A percentile compares a stretch with the other conserved stretches of the same genome.
Conservation (phyloP, 208 protist genomes). For the Jaenimonas drosophilae region DNA sequence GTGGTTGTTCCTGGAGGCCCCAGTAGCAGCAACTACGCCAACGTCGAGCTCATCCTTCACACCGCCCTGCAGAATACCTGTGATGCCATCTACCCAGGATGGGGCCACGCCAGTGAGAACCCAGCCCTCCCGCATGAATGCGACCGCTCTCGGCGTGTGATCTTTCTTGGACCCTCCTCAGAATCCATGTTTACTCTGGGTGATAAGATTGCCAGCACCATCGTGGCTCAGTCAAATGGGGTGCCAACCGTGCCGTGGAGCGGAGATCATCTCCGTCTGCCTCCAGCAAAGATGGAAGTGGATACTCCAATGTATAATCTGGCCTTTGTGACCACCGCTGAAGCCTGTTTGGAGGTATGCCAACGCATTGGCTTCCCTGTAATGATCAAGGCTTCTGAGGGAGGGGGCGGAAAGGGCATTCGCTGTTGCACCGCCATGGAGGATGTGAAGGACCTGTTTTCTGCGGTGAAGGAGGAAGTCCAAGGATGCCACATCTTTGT, state of each 20-base stretch:
- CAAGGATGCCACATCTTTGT: constrained; percentile 97
- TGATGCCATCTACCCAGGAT: constrained; percentile 98
- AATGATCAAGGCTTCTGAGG: constrained; percentile 99
- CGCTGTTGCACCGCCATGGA: constrained; percentile 75
- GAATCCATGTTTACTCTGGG: constrained; percentile 90
- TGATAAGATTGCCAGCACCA: constrained; percentile 97
- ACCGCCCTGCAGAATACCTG: constrained; percentile 86
- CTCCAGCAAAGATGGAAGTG: constrained; percentile 48
- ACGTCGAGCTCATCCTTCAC: constrained; percentile 97
- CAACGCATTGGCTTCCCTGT: constrained; percentile 92
- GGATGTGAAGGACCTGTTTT: constrained; percentile 83
- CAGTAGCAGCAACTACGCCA: constrained; percentile 98
- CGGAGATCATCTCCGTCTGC: constrained; percentile 48
- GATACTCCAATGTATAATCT: constrained; percentile 75
- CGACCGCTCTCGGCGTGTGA: constrained; percentile 38
- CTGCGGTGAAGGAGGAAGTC: constrained; percentile 91
- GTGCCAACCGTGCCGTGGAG: constrained; percentile 94
- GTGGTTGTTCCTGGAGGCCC: constrained; percentile 93
- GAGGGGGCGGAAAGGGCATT: constrained; percentile 98
- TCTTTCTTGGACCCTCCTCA: constrained; percentile 73
- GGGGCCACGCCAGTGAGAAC: constrained; percentile 98
- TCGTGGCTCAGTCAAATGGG: constrained; percentile 95
- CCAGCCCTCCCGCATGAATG: constrained; percentile 89
- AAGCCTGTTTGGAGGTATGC: constrained; percentile 86
- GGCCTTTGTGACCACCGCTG: constrained; percentile 85